Evolutionary conservation across 352 stramenopile species (phyloP).

Genomic region (Globisporangium emineosum): DNA sequence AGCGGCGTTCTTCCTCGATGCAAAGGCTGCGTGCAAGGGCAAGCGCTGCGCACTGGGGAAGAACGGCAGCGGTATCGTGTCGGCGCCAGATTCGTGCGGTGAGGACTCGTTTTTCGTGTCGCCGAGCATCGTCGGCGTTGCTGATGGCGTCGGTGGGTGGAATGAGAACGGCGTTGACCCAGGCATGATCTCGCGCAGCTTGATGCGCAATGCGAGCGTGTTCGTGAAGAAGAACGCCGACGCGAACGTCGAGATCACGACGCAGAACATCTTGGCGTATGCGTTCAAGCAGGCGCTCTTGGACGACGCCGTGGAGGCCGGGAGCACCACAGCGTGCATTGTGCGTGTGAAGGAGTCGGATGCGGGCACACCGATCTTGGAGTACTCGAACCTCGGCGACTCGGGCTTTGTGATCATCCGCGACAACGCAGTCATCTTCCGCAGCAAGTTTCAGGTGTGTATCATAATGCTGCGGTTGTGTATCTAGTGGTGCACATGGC

Average conservation of each 20-base stretch:
- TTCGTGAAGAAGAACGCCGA: slow-evolving; percentile 41
- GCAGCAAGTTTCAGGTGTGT: slow-evolving; percentile 67
- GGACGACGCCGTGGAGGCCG: slow-evolving; percentile 71
- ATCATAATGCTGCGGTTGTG: neutral
- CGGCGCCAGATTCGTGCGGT: slow-evolving; percentile 50
- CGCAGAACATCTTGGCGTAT: slow-evolving; percentile 51
- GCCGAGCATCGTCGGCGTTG: slow-evolving; percentile 58
- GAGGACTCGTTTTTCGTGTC: slow-evolving; percentile 81
- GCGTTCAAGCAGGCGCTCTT: slow-evolving; percentile 55
- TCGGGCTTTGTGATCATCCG: slow-evolving; percentile 77
- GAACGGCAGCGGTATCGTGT: slow-evolving; percentile 40
- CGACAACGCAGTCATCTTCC: slow-evolving; percentile 55
- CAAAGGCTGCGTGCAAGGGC: slow-evolving; percentile 65
- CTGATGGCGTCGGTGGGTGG: slow-evolving; percentile 74
- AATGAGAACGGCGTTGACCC: slow-evolving; percentile 82
- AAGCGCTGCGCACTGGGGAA: slow-evolving; percentile 59
- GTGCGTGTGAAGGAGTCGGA: slow-evolving; percentile 51
- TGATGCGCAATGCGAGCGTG: slow-evolving; percentile 63
- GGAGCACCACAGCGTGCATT: slow-evolving; percentile 77
- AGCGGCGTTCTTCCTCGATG: slow-evolving; percentile 64
- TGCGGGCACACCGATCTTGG: slow-evolving; percentile 46
- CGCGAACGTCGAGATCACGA: slow-evolving; percentile 31
- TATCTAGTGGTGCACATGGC: neutral
- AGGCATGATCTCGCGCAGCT: slow-evolving; percentile 65
- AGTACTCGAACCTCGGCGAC: slow-evolving; percentile 80